Base-by-base conservation (phyloP, 306 rosid genomes). In the Cucumis melo region DNA sequence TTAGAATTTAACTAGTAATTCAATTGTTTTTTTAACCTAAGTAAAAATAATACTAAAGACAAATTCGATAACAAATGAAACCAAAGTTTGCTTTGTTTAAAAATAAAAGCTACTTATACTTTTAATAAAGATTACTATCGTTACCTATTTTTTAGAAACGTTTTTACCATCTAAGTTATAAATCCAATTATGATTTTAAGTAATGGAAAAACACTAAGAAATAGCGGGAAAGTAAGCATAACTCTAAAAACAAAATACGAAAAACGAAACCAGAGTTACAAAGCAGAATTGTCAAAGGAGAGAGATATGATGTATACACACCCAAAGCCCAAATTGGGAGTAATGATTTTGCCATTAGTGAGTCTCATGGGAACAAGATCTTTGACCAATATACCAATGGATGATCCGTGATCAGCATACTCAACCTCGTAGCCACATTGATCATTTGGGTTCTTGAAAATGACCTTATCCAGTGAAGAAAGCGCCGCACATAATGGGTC, bases 271-370 rank as follows among this genome's bases (percentile, higher is more conserved):
- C 16, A 2, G 16, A 10, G 14, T 29, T 1, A 61, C 8, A 61
- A 62, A 62, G 41, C 21, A 32, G 39, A 62, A 16, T 29, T 13
- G 57, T 4, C 75, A 70, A 70, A 70, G 56, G 57, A 46, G 75
- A 70, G 0, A 27, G 76, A 48, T 48, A 48, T 3, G 23, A 24
- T 71, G 55, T 8, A 79, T 36, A 71, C 95, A 51, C 63, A 89
- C 98, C 98, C 98, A n/a, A 93, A 93, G 77, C 83, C 87, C 81
- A 93, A 42, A 23, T 17, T 29, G 20, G 92, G 89, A 55, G 63
- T 78, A 60, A 74, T 29, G 17, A 11, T 15, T 16, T 90, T 75
- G 81, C 93, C 91, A 32, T 90, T 82, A 50, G 59, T 29, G 67
- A 81, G 56, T 51, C 27, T 55, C 24, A 91, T 54, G 17, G 81